phyloP scores from a whole-genome alignment of 306 rosid species.

The Astragalus glycyphyllos region DNA sequence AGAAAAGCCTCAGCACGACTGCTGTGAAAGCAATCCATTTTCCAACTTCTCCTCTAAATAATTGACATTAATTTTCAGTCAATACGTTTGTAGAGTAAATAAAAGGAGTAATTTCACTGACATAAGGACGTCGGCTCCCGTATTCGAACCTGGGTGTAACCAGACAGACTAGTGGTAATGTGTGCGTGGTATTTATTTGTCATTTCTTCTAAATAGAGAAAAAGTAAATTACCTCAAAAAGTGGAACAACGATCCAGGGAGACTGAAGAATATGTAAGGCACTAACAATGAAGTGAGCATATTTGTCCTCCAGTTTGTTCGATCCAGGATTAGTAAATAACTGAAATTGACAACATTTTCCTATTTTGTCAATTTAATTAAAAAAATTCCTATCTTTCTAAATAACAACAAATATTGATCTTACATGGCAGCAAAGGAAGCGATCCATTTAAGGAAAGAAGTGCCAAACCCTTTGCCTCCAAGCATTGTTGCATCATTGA shows the following conservation, averaged over 20 bases:
- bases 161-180: no score
- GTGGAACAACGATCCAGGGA: constrained; percentile 68
- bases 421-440: constrained; percentile 78
- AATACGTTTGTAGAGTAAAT: background rate
- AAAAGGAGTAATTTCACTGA: no score
- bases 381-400: no score
- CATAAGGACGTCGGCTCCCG: no score
- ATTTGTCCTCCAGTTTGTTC: constrained; percentile 92
- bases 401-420: background rate
- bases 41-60: constrained; percentile 76
- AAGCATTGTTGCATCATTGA: constrained; percentile 56
- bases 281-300: constrained; percentile 83
- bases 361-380: background rate
- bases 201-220: no score
- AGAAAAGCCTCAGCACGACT: constrained; percentile 84
- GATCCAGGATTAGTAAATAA: constrained; percentile 81
- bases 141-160: no score
- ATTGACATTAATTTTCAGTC: constrained; percentile 10
- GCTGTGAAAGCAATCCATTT: constrained; percentile 81
- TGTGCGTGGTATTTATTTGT: no score
- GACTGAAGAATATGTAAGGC: constrained; percentile 88
- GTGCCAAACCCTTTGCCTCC: constrained; percentile 55
- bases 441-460: constrained; percentile 64
- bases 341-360: constrained; percentile 49
- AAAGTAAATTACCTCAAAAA: constrained; percentile 73